Base-by-base conservation (phyloP, 2,329 filamentous ascomycete genomes). In the Hypoxylon sp. region DNA sequence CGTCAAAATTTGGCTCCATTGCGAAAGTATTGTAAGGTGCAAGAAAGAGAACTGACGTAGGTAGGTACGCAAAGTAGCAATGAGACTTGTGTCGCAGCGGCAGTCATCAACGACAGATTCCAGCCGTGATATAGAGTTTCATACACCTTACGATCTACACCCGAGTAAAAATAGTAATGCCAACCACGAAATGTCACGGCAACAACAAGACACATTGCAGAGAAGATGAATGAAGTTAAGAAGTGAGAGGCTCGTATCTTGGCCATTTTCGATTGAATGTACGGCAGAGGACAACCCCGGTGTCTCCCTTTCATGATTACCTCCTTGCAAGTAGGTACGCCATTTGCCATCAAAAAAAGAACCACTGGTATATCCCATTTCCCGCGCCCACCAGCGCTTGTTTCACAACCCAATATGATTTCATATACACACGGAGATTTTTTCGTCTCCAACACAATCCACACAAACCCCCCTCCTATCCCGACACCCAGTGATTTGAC, bases 161-260 rank as follows among this genome's bases (percentile, higher is more conserved):
- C 4, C 30, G n/a, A n/a, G n/a, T n/a, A n/a, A n/a, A n/a, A n/a
- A 53, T 13, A 26, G n/a, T n/a, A 39, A 53, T 30, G 24, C 10
- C 20, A 13, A 44, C 3, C 37, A 20, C 39, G 30, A 20, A 41
- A 20, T 48, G 22, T 56, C 50, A 57, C 28, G 13, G 7, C 55
- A 44, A 47, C 51, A 56, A 15, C 44, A 30, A 28, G n/a, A 4
- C 22, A 28, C 24, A 47, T 15, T 37, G 49, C 30, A 51, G 6
- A 39, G 6, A 51, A 26, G 24, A 39, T 13, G 20, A 10, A 30
- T 13, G 34, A 20, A 32, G 22, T 19, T 67, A 47, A 41, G 41
- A 67, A 67, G 60, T 56, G 60, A 67, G 61, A 67, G 61, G 64
- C 61, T 47, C 20, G 32, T 60, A 64, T 64, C 59, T 59, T 50